Percentiles rank a stretch among this genome's conserved stretches.
These are phyloP conservation scores for Fusarium sp. DNA, from an alignment of 2,329 filamentous ascomycete species.

Conservation along the genomic window DNA sequence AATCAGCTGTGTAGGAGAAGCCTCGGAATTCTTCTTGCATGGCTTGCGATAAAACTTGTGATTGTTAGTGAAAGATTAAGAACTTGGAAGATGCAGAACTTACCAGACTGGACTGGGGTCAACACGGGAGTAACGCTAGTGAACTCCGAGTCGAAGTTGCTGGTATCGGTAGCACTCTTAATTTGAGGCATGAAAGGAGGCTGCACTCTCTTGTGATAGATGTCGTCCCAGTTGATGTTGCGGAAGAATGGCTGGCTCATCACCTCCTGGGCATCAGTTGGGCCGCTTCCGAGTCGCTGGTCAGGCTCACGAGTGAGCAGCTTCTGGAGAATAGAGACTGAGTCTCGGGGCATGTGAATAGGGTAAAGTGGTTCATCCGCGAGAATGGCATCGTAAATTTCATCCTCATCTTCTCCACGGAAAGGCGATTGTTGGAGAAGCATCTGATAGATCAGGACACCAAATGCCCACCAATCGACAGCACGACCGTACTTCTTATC, in stretches of 20 bases:
- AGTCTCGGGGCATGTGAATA: constrained; percentile 98
- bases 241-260: constrained; percentile 99
- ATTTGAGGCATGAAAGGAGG: constrained; percentile 92
- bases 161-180: constrained; percentile 94
- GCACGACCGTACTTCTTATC: constrained; percentile 98
- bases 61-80: constrained; percentile 37
- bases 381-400: constrained; percentile 98
- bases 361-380: constrained; percentile 97
- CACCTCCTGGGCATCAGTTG: constrained; percentile 96
- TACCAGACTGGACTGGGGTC: constrained; percentile 96
- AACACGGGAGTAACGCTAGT: constrained; percentile 97
- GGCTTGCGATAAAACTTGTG: constrained; percentile 87
- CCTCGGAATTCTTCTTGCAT: constrained; percentile 99
- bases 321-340: constrained; percentile 97
- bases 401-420: constrained; percentile 97
- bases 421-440: constrained; percentile 98
- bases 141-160: constrained; percentile 98
- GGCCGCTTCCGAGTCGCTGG: constrained; percentile 88
- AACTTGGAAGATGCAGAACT: constrained; percentile 49
- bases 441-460: constrained; percentile 99
- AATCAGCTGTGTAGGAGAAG: constrained; percentile 96
- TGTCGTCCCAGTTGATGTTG: constrained; percentile 98
- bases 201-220: constrained; percentile 92
- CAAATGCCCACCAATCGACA: constrained; percentile 99
- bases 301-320: constrained; percentile 95